A percentile compares a stretch with the other conserved stretches of the same genome.
These are phyloP conservation scores for Elsinoe perseae DNA, from an alignment of 2,329 filamentous ascomycete genomes.

Conservation along the genomic window DNA sequence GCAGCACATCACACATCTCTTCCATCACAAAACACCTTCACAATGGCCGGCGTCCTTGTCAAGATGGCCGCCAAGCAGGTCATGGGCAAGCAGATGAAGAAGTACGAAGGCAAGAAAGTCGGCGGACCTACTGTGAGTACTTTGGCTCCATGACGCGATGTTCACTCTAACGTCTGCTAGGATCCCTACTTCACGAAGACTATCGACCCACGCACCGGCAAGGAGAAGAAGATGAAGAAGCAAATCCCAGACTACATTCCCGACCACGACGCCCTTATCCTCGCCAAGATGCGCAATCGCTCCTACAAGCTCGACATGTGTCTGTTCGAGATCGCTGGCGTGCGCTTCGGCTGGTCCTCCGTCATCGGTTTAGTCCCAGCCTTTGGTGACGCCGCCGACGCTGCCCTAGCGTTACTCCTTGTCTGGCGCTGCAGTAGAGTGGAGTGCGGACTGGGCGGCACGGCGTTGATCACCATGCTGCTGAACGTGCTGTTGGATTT, in stretches of 20 bases:
- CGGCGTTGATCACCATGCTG: slow-evolving; percentile 63
- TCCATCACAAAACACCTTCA: slow-evolving; percentile 16
- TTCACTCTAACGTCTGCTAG: slow-evolving; percentile 39
- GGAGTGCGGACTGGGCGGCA: slow-evolving; percentile 63
- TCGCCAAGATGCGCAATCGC: slow-evolving; percentile 76
- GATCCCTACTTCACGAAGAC: slow-evolving; percentile 87
- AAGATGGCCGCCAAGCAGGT: slow-evolving; percentile 46
- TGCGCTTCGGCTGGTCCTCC: slow-evolving; percentile 82
- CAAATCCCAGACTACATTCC: slow-evolving; percentile 77
- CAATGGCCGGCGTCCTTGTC: slow-evolving; percentile 40
- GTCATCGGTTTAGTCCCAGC: slow-evolving; percentile 77
- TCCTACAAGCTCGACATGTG: slow-evolving; percentile 81
- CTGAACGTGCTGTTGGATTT: slow-evolving; percentile 73
- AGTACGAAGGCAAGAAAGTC: slow-evolving; percentile 40
- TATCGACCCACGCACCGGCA: slow-evolving; percentile 63
- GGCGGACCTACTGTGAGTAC: slow-evolving; percentile 35
- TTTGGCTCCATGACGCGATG: background rate
- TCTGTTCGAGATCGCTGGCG: slow-evolving; percentile 71
- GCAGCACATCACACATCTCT: background rate
- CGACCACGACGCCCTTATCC: slow-evolving; percentile 68
- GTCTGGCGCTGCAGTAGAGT: slow-evolving; percentile 64
- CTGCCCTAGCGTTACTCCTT: slow-evolving; percentile 66
- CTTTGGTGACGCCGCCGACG: slow-evolving; percentile 69
- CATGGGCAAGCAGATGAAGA: slow-evolving; percentile 40
- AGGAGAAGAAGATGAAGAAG: slow-evolving; percentile 77